Conservation (phyloP, 2,329 filamentous ascomycete species). For the Pyrenophora tritici-repentis region DNA sequence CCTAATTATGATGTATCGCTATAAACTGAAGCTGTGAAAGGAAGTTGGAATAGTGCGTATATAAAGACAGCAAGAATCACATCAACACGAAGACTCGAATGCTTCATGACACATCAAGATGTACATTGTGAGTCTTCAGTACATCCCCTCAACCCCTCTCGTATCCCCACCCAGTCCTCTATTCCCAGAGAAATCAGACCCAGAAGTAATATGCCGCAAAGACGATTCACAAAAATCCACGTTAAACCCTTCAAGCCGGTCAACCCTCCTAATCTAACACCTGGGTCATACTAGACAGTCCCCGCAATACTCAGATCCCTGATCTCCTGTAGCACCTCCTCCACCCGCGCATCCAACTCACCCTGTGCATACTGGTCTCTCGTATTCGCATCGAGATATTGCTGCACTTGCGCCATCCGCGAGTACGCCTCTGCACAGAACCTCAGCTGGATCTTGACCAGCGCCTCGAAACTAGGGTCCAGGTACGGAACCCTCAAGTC, state of each 20-base stretch:
- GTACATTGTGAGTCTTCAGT: too few species aligned
- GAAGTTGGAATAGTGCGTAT: too few species aligned
- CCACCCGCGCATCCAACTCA: slow-evolving; percentile 86
- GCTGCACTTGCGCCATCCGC: slow-evolving; percentile 98
- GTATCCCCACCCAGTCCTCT: too few species aligned
- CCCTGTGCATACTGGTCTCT: slow-evolving; percentile 95
- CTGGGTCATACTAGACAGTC: slow-evolving; percentile 54
- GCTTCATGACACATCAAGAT: too few species aligned
- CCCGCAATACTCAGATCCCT: slow-evolving; percentile 90
- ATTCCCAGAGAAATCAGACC: not conserved
- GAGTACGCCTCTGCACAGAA: slow-evolving; percentile 98
- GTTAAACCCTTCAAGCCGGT: too few species aligned
- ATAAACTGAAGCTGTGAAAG: too few species aligned
- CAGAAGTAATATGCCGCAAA: not conserved
- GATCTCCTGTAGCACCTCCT: slow-evolving; percentile 96
- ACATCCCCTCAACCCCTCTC: too few species aligned
- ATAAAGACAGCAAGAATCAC: too few species aligned
- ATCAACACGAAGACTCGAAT: too few species aligned
- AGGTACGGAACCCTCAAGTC: slow-evolving; percentile 96
- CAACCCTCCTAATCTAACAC: too few species aligned
- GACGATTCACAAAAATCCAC: not conserved
- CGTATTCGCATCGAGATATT: slow-evolving; percentile 94
- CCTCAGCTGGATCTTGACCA: slow-evolving; percentile 96
- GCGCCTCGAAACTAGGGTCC: slow-evolving; percentile 93
- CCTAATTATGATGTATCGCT: too few species aligned